phyloP scores from a whole-genome alignment of 495 filamentous ascomycete genomes.

The Venustampulla echinocandica region DNA sequence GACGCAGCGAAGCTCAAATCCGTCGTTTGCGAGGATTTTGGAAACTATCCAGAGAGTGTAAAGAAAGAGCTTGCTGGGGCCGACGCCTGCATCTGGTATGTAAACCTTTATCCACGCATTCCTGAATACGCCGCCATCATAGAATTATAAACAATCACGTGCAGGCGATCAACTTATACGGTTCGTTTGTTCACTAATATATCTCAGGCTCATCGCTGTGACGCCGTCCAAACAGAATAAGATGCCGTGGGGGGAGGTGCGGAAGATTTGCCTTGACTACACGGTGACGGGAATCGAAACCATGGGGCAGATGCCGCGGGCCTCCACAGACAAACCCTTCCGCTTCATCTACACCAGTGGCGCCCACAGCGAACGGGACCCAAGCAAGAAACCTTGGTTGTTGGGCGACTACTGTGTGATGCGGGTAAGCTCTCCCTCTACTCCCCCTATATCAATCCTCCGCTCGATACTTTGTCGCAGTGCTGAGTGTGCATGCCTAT shows the following conservation, averaged over 20 bases:
- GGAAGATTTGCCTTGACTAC: constrained; percentile 36
- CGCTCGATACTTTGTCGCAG: not conserved
- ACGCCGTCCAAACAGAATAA: constrained; percentile 29
- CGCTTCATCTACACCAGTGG: constrained; percentile 43
- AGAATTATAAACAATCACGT: no score
- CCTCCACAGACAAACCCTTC: constrained; percentile 21
- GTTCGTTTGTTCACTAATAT: no score
- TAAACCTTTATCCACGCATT: no score
- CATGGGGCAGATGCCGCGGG: constrained; percentile 21
- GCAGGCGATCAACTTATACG: no score
- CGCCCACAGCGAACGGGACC: constrained; percentile 30
- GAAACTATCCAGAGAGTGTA: constrained; percentile 32
- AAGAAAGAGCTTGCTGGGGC: constrained; percentile 34
- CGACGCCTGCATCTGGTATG: constrained; percentile 46
- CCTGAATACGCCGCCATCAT: no score
- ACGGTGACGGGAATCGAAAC: constrained; percentile 31
- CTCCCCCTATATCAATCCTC: not conserved
- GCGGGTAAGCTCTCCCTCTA: constrained; percentile 23
- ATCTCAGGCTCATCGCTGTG: constrained; percentile 34
- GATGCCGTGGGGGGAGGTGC: constrained; percentile 33
- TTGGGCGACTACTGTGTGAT: constrained; percentile 34
- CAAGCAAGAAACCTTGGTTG: constrained; percentile 27
- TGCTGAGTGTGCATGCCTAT: not conserved
- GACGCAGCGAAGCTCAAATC: constrained; percentile 33
- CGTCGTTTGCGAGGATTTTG: constrained; percentile 34